A percentile compares a stretch with the other conserved stretches of the same genome.
These are phyloP conservation scores for Phylloporus scabripes DNA, from an alignment of 768 basidiomycete species.

Conservation along the genomic window DNA sequence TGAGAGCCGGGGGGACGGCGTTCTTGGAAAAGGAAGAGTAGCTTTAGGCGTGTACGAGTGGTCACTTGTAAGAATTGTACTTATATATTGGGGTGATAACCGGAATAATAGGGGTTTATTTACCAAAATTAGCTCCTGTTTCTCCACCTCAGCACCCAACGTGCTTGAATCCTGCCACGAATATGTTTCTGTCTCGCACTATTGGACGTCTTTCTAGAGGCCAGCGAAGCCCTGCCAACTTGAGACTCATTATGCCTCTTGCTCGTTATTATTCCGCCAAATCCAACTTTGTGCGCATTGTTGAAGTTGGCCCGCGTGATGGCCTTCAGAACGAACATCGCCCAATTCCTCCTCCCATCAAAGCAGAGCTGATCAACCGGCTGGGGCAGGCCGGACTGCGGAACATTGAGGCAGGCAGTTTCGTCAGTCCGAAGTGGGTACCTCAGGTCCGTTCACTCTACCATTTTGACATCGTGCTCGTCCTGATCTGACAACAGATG, in stretches of 20 bases:
- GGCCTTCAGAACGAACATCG: constrained; percentile 87
- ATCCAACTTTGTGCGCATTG: constrained; percentile 42
- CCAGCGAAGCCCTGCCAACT: not conserved
- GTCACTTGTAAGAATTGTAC: not conserved
- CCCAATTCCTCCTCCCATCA: constrained; percentile 63
- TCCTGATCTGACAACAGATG: constrained; percentile 51
- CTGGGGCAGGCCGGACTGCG: constrained; percentile 63
- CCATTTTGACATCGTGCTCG: not conserved
- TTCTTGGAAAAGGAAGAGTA: constrained; percentile 49
- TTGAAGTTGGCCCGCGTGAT: constrained; percentile 89
- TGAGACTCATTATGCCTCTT: not conserved
- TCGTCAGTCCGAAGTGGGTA: constrained; percentile 91
- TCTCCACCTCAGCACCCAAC: too few relatives aligned
- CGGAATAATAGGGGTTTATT: constrained; percentile 1
- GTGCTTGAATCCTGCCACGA: not conserved
- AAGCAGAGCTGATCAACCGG: constrained; percentile 74
- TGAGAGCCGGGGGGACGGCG: constrained; percentile 50
- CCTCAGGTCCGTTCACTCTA: constrained; percentile 54
- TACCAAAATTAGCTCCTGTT: too few relatives aligned
- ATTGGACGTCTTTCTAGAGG: constrained; percentile 1
- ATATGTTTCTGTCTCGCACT: constrained; percentile 10
- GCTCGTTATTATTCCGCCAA: constrained; percentile 5
- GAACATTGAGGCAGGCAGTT: constrained; percentile 80
- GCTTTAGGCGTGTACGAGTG: not conserved
- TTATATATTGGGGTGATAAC: too few relatives aligned